These are phyloP conservation scores for Arabidopsis suecica DNA, from an alignment of 345 rosid species.

Conservation along the genomic window DNA sequence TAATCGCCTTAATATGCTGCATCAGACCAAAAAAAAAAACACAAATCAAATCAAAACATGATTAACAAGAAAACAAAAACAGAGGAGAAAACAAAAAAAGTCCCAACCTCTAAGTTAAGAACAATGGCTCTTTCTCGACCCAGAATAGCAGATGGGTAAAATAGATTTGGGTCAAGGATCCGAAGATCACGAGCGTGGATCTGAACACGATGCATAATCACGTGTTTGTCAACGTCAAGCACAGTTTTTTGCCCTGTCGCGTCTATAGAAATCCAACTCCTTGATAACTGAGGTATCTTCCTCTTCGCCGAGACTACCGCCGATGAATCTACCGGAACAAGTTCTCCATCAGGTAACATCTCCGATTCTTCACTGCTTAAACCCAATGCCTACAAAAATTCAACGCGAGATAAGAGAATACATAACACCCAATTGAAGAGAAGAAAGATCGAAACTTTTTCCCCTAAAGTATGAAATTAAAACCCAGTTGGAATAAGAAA, in stretches of 20 bases:
- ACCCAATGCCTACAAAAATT: background rate
- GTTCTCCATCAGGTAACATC: constrained; percentile 67
- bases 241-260: constrained; percentile 59
- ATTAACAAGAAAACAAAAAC: background rate
- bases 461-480: background rate
- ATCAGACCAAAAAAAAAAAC: background rate
- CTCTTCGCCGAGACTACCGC: constrained; percentile 65
- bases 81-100: constrained; percentile 2
- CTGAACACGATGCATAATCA: constrained; percentile 91
- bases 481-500: constrained; percentile 1
- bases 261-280: constrained; percentile 80
- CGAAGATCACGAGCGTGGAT: constrained; percentile 97
- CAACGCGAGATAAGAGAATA: background rate
- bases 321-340: constrained; percentile 71
- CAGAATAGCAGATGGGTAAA: constrained; percentile 89
- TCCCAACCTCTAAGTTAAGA: constrained; percentile 75
- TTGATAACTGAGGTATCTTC: constrained; percentile 64
- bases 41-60: background rate
- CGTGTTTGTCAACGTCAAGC: constrained; percentile 82
- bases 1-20: constrained; percentile 96
- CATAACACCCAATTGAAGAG: background rate
- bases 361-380: constrained; percentile 2
- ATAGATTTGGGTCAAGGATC: constrained; percentile 80
- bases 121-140: constrained; percentile 95
- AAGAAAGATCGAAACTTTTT: background rate